Evolutionary conservation across 2,329 filamentous ascomycete genomes (phyloP).

Genomic region (Pseudopithomyces chartarum): DNA sequence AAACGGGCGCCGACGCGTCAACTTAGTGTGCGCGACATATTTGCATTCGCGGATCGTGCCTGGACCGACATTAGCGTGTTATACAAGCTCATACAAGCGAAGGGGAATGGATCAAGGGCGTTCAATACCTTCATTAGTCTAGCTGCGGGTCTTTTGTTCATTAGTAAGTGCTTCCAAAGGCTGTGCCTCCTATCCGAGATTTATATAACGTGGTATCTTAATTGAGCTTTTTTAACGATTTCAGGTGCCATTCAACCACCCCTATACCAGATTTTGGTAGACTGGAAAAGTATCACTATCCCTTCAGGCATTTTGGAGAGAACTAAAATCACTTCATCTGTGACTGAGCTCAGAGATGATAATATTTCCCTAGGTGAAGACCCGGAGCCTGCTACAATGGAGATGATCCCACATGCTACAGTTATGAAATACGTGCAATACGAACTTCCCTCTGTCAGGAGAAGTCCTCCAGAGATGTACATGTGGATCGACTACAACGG

Average conservation of each 20-base stretch:
- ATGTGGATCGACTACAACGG: no score
- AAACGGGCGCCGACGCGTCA: not conserved
- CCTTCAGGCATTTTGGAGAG: not conserved
- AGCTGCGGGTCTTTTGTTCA: not conserved
- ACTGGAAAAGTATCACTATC: conserved; percentile 3
- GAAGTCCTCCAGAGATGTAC: not conserved
- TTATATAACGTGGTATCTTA: no score
- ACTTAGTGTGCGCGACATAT: conserved; percentile 14
- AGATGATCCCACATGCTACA: conserved; percentile 13
- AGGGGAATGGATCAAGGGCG: not conserved
- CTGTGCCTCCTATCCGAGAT: no score
- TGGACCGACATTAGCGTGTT: conserved; percentile 7
- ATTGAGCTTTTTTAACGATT: not conserved
- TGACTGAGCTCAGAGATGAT: no score
- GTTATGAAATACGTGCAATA: conserved; percentile 11
- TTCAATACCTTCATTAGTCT: conserved; percentile 1
- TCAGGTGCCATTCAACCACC: conserved; percentile 12
- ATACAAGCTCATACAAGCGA: not conserved
- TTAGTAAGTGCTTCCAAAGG: conserved; percentile 5
- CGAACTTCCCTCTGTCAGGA: conserved; percentile 2
- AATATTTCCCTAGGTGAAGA: not conserved
- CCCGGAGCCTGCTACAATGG: conserved; percentile 13
- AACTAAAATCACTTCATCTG: not conserved
- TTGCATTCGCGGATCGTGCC: conserved; percentile 17
- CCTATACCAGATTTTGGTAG: not conserved